phyloP scores from a whole-genome alignment of 805 yeast genomes.

The Candida vartiovaarae region DNA sequence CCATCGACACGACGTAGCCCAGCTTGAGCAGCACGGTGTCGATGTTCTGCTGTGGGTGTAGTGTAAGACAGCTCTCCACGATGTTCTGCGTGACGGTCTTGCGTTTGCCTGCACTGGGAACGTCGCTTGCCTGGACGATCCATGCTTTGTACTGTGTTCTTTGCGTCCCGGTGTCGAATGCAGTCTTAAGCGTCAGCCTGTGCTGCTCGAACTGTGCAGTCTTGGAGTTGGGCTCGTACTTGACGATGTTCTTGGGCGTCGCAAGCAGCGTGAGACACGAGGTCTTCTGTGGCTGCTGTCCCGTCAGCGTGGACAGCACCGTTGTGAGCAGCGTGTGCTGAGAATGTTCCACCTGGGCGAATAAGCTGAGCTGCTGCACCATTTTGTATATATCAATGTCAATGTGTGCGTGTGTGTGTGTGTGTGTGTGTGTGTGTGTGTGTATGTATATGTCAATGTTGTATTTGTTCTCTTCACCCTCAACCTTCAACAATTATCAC shows the following conservation, averaged over 20 bases:
- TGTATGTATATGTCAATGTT: too few relatives aligned
- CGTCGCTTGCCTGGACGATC: constrained; percentile 62
- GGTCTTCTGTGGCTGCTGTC: constrained; percentile 10
- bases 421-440: too few relatives aligned
- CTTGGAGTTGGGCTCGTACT: constrained; percentile 24
- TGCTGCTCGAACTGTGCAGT: constrained; percentile 22
- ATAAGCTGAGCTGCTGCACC: constrained; percentile 24
- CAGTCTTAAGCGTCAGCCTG: constrained; percentile 17
- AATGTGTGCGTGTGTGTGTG: too few relatives aligned
- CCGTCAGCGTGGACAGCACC: constrained; percentile 20
- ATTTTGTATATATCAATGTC: constrained; percentile 3
- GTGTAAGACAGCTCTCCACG: constrained; percentile 39
- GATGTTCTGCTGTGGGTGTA: constrained; percentile 28
- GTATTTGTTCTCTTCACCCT: too few relatives aligned
- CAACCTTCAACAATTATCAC: background rate
- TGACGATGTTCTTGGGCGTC: constrained; percentile 19
- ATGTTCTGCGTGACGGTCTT: constrained; percentile 61
- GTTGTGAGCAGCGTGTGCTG: constrained; percentile 15
- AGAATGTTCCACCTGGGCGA: constrained; percentile 10
- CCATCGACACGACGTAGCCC: constrained; percentile 62
- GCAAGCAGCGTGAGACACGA: constrained; percentile 13
- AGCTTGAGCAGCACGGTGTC: constrained; percentile 44
- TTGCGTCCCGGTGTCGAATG: constrained; percentile 3
- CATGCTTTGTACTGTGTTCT: constrained; percentile 29
- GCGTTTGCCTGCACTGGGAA: constrained; percentile 69